Percentiles rank a stretch among this genome's conserved stretches.
Evolutionary conservation across 1,284 basidiomycete genomes (phyloP).

Genomic region (Sanghuangporus baumii): DNA sequence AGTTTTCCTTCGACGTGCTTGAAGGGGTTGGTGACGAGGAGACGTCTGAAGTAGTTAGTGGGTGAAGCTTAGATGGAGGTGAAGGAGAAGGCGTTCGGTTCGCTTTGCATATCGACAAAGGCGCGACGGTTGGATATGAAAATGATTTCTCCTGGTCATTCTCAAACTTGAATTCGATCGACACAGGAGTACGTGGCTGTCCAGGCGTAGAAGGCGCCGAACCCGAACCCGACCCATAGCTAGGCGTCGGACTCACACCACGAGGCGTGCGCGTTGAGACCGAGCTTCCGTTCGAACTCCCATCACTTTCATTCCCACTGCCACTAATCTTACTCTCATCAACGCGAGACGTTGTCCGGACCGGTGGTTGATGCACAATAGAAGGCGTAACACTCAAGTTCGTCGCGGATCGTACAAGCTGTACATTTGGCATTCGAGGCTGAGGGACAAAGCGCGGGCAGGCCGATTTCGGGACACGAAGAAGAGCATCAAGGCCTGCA

Average conservation of each 20-base stretch:
- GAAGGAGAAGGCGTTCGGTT: neutral
- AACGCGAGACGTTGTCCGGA: neutral
- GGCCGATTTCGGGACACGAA: constrained; percentile 8
- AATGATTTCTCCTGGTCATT: constrained; percentile 26
- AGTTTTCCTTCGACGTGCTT: no score
- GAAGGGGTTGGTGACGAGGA: neutral
- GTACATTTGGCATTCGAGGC: neutral
- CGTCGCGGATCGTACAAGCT: constrained; percentile 3
- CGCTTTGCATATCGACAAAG: constrained; percentile 34
- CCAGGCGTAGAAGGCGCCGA: constrained; percentile 27
- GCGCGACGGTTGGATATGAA: constrained; percentile 29
- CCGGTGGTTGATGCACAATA: constrained; percentile 3
- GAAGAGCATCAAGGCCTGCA: constrained; percentile 10
- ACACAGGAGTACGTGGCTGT: constrained; percentile 35
- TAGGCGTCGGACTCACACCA: constrained; percentile 21
- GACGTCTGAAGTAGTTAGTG: no score
- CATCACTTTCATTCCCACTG: constrained; percentile 11
- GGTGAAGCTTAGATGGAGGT: neutral
- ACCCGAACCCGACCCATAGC: constrained; percentile 25
- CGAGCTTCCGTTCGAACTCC: constrained; percentile 19
- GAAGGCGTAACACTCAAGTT: constrained; percentile 9
- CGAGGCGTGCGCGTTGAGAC: constrained; percentile 26
- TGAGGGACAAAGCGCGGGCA: constrained; percentile 1
- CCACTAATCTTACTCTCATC: constrained; percentile 11
- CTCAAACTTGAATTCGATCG: constrained; percentile 32